These are phyloP conservation scores for Helianthus tuberosus DNA, from an alignment of 129 eudicot genomes.

Conservation along the genomic window DNA sequence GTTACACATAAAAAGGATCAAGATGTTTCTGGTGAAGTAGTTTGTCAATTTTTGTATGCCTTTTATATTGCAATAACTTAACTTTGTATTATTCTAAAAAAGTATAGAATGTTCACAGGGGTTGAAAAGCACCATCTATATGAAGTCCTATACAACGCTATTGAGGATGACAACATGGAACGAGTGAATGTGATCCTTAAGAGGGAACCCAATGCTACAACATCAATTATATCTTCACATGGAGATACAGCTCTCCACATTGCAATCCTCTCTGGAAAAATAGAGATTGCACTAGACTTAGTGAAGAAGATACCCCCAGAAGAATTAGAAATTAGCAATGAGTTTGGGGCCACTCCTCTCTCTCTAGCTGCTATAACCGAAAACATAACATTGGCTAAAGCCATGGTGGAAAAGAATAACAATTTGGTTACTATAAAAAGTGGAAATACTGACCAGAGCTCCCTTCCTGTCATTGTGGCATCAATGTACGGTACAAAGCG, in stretches of 20 bases:
- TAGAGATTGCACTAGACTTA: conserved; percentile 37
- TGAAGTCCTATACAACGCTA: conserved; percentile 33
- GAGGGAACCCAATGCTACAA: conserved; percentile 17
- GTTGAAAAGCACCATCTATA: conserved; percentile 18
- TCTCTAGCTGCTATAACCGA: conserved; percentile 50
- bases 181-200: conserved; percentile 20
- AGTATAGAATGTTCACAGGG: conserved; percentile 14
- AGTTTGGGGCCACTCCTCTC: conserved; percentile 48
- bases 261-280: conserved; percentile 45
- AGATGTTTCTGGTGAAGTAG: conserved; percentile 14
- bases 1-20: conserved; percentile 2
- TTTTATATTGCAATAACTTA: neutral
- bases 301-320: conserved; percentile 26
- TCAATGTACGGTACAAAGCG: conserved; percentile 47
- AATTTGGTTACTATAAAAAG: conserved; percentile 28
- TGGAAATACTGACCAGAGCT: conserved; percentile 38
- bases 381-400: conserved; percentile 24
- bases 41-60: neutral
- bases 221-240: conserved; percentile 37
- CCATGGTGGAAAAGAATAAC: conserved; percentile 37
- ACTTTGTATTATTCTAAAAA: neutral
- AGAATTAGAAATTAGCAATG: conserved; percentile 37
- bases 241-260: conserved; percentile 48
- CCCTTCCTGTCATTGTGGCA: conserved; percentile 56
- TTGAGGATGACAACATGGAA: conserved; percentile 15